phyloP scores from a whole-genome alignment of 208 protist species.

The Wallacemonas sp. region DNA sequence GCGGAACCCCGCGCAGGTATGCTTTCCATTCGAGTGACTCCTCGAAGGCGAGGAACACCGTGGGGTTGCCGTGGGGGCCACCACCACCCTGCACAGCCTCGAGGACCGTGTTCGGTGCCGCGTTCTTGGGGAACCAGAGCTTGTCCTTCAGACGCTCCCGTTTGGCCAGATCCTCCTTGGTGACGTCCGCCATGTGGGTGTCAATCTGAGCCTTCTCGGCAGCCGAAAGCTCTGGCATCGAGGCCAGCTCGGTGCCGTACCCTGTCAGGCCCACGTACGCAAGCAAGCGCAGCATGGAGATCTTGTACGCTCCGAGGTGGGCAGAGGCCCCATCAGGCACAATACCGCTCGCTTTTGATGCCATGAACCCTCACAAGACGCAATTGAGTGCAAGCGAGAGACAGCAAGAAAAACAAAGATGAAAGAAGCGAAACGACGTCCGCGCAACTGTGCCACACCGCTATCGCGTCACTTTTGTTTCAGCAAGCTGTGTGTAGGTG shows the following conservation, averaged over 20 bases:
- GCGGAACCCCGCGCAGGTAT: slow-evolving; percentile 36
- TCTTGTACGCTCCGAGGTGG: slow-evolving; percentile 50
- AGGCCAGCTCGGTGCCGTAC: slow-evolving; percentile 45
- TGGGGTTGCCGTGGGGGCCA: slow-evolving; percentile 18
- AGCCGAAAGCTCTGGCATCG: slow-evolving; percentile 38
- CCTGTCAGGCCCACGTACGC: slow-evolving; percentile 53
- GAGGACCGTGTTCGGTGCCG: not conserved
- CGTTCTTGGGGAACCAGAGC: slow-evolving; percentile 23
- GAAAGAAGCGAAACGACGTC: slow-evolving; percentile 1
- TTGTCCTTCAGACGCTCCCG: slow-evolving; percentile 25
- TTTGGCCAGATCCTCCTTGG: slow-evolving; percentile 17
- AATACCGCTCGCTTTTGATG: not conserved
- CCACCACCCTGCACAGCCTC: not conserved
- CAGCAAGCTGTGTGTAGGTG: too few species aligned
- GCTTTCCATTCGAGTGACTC: slow-evolving; percentile 74
- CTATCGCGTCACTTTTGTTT: too few species aligned
- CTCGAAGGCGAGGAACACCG: slow-evolving; percentile 64
- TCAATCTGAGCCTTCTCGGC: slow-evolving; percentile 32
- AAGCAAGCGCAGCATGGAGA: slow-evolving; percentile 58
- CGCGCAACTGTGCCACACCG: too few species aligned
- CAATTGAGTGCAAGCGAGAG: not conserved
- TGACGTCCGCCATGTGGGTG: slow-evolving; percentile 16
- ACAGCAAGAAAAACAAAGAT: not conserved
- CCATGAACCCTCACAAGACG: slow-evolving; percentile 1
- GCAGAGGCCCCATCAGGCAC: not conserved